Conservation (phyloP, 345 rosid genomes). For the Triadica sebifera region DNA sequence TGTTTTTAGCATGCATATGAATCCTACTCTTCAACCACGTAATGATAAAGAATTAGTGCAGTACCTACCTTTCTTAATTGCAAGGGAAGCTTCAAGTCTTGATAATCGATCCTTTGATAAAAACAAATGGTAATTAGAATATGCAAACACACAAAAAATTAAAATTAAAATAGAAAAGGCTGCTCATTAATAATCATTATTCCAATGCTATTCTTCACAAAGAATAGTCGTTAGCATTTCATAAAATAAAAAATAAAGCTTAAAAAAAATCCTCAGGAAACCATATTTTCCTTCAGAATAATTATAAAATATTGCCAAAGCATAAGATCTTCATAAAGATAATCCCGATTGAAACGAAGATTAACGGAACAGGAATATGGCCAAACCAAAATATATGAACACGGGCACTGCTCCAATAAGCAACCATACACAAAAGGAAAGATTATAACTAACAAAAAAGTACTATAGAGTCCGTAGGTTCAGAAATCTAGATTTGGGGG, state of each 20-base stretch:
- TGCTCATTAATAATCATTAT: neutral
- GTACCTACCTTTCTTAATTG: conserved; percentile 40
- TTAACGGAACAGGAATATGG: too few relatives aligned
- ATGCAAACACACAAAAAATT: neutral
- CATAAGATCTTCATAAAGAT: neutral
- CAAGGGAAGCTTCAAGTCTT: conserved; percentile 51
- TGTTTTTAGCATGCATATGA: neutral
- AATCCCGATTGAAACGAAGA: neutral
- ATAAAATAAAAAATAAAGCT: neutral
- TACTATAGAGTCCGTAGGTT: neutral
- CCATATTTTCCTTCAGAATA: neutral
- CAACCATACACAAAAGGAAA: neutral
- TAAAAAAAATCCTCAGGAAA: neutral
- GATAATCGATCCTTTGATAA: conserved; percentile 52
- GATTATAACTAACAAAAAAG: neutral
- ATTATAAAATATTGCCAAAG: neutral
- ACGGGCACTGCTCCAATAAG: neutral
- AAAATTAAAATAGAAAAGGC: neutral
- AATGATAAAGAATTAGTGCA: neutral
- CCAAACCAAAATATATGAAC: neutral
- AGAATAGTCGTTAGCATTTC: neutral
- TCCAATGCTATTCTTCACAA: neutral
- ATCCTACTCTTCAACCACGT: neutral
- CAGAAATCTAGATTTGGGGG: neutral
- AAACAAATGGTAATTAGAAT: conserved; percentile 11